Base-by-base conservation (phyloP, 2,329 filamentous ascomycete species). In the Phyllosticta citrichinensis region DNA sequence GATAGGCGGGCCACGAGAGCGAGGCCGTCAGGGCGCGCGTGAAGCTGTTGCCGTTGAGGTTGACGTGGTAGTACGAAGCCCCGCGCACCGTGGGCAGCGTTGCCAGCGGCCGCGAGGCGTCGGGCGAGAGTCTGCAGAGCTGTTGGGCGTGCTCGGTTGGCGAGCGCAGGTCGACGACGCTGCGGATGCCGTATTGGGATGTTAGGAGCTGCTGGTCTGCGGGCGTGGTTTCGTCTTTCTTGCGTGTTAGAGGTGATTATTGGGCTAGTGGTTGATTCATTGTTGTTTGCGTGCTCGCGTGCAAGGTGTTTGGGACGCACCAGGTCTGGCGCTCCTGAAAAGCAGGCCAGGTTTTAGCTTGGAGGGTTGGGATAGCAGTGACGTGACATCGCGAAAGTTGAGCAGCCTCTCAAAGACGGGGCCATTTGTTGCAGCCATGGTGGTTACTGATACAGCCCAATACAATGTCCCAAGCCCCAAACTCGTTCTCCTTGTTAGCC, bases 111-210 rank as follows among this genome's bases (percentile, higher is more conserved):
- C 77, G 75, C 2, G 79, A 78, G 8, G 73, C 67, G 63, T 79
- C 77, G 5, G 77, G 75, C 56, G 80, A 71, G 30, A 81, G 81
- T 70, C 87, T 89, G 62, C 83, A 79, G 12, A 83, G 81, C 68
- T 87, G 86, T 69, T 85, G 83, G 64, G 84, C 78, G 68, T 90
- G 87, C 73, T 93, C 89, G 22, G 88, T 90, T 66, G 87, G 84
- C 64, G 90, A 89, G 61, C 91, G 83, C 11, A 96, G 77, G 75
- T 96, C 91, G 63, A 96, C 81, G 51, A 96, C 82, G 2, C 85
- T 89, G 65, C 80, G 83, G 64, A 96, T 82, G 22, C 82, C 79
- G 66, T 87, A 80, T 33, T 84, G 79, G 8, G 84, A 74, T 10
- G 77, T 73, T 11, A 96, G 79, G 33, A 77, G 75, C 35, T 77